A percentile compares a stretch with the other conserved stretches of the same genome.
These are phyloP conservation scores for Russula olivacea DNA, from an alignment of 768 basidiomycete species.

Conservation along the genomic window DNA sequence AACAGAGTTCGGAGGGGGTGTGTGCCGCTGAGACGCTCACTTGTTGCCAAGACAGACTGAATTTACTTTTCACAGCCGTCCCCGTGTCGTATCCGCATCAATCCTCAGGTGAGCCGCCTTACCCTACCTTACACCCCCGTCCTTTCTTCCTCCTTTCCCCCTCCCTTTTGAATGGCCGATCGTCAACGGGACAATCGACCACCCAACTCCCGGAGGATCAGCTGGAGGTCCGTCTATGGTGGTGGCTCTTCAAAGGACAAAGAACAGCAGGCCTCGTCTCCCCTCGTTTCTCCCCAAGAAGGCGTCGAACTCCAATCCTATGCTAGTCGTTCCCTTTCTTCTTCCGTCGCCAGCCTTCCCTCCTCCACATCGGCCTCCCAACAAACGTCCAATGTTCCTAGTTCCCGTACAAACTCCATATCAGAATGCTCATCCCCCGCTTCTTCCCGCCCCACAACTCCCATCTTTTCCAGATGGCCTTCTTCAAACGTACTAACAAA, in stretches of 20 bases:
- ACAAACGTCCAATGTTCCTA: conserved; percentile 18
- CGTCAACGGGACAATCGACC: conserved; percentile 22
- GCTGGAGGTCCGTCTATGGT: conserved; percentile 30
- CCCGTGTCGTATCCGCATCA: conserved; percentile 10
- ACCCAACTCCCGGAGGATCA: conserved; percentile 28
- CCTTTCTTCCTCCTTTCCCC: conserved; percentile 2
- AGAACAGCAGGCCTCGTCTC: conserved; percentile 3
- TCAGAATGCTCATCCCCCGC: conserved; percentile 25
- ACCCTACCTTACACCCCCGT: background rate
- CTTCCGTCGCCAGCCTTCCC: conserved; percentile 24
- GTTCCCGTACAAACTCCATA: conserved; percentile 28
- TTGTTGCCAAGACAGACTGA: conserved; percentile 2
- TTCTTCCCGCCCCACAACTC: conserved; percentile 31
- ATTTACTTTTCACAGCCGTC: conserved; percentile 4
- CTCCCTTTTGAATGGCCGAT: conserved; percentile 26
- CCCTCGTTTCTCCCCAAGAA: conserved; percentile 31
- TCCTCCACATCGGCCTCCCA: conserved; percentile 23
- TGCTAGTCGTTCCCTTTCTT: conserved; percentile 25
- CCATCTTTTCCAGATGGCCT: conserved; percentile 30
- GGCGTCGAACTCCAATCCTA: conserved; percentile 31
- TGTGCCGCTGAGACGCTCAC: background rate
- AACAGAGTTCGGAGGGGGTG: conserved; percentile 5
- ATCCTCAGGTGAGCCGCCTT: conserved; percentile 15
- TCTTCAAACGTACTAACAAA: conserved; percentile 32
- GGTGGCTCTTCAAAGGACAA: conserved; percentile 28